Base-by-base conservation (phyloP, 129 eudicot genomes). In the Calendula officinalis region DNA sequence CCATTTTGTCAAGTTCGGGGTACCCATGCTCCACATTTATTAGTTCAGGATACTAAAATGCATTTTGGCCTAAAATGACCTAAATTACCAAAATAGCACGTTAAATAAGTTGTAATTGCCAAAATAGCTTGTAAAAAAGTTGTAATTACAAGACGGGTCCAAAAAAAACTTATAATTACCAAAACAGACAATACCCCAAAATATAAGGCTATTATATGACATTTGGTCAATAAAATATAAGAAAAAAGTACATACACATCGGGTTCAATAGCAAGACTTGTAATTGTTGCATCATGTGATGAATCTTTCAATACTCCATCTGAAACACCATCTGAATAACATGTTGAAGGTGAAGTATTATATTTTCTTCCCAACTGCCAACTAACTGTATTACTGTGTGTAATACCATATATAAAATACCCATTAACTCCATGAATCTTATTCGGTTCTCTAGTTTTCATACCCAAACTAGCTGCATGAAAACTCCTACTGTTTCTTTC, bases 321-420 rank as follows among this genome's bases (percentile, higher is more conserved):
- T 17, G 86, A 78, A 62, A 60, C 73, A 37, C 74, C 74, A 40
- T 81, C 78, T 5, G 92, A 75, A 80, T 77, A 74, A 82, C 77
- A 77, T 2, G 62, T 74, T 64, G 88, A 76, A 58, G 84, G 69
- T 12, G 78, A 86, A 36, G 74, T 70, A 46, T 72, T 71, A 15
- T 14, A 62, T 16, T 66, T 70, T 55, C 64, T 86, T 12, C 42
- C 68, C 44, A 66, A 68, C 9, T 50, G 71, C n/a, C 74, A 69
- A 56, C 79, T 39, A 38, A 45, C 16, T 42, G 74, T 58, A 71
- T 45, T 45, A 27, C 64, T 39, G 38, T 37, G 73, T 0, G 82
- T 60, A 17, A 66, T 17, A 58, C 79, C 87, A 66, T 35, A 80
- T 50, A 77, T 71, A 72, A 64, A 72, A 51, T 62, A 71, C 67